Evolutionary conservation across 352 stramenopile species (phyloP), one percentile per base, ranked within the genome.

Genomic region (Phytophthora syringae): DNA sequence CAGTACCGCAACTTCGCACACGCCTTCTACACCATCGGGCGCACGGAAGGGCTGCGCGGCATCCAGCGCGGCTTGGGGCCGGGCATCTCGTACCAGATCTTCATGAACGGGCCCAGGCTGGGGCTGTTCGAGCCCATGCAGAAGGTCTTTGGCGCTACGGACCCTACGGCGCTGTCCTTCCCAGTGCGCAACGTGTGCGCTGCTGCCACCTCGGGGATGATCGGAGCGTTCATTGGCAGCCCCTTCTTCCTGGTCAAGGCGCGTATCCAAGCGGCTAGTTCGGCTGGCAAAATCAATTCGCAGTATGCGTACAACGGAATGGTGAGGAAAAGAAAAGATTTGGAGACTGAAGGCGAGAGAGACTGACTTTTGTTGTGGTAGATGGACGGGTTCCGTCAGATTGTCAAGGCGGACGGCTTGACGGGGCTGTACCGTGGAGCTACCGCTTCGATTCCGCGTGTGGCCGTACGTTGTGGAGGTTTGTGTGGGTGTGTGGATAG

Each of bases 221-320:
- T 94, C 43, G 88, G 88, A 2, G 88, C 86, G 15, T 80, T 81
- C 44, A 75, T 93, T 54, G 88, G 88, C 24, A 94, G 84, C 62
- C 88, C 88, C 18, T 94, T 96, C 68, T 94, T 90, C 67, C 76
- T 96, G 22, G 79, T 96, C 7, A 96, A 96, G 60, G 84, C 88
- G 25, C 72, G 88, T 12, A 92, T 96, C 55, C 88, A 96, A 61
- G 88, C 88, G 0, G 84, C 86, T 20, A 94, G 86, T 60, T 89
- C 84, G 2, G 68, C 73, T 0, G 82, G 79, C 16, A 89, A 80
- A 13, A 88, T 94, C 45, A 94, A 96, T 67, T 72, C 86, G 7
- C 86, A 94, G 54, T 96, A 96, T 53, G 72, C 88, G 7, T 96
- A 96, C 70, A 83, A 68, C 3, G 79, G 84, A 71, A 94, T 94